These are phyloP conservation scores for Erodium texanum DNA, from an alignment of 441 rosid genomes.

Conservation along the genomic window DNA sequence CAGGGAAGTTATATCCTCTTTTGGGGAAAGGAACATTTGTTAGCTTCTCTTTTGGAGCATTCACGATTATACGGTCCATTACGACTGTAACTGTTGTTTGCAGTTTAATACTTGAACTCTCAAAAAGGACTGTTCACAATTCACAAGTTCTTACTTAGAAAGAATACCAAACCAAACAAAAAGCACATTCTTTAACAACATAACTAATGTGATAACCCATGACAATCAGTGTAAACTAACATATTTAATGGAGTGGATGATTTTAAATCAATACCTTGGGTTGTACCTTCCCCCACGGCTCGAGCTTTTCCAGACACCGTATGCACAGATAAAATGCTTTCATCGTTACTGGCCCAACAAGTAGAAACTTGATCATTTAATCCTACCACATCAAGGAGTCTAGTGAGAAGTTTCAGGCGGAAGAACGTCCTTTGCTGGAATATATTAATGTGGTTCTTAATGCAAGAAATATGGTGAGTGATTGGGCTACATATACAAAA, in stretches of 20 bases:
- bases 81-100: slow-evolving; percentile 58
- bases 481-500: too few species aligned
- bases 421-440: not conserved
- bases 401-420: not conserved
- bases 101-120: slow-evolving; percentile 47
- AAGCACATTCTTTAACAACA: not conserved
- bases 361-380: slow-evolving; percentile 44
- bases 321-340: slow-evolving; percentile 46
- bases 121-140: slow-evolving; percentile 45
- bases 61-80: slow-evolving; percentile 44
- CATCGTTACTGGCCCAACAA: slow-evolving; percentile 56
- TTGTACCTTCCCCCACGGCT: slow-evolving; percentile 59
- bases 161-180: not conserved
- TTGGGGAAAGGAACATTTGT: slow-evolving; percentile 69
- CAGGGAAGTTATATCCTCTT: slow-evolving; percentile 61
- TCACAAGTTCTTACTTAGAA: not conserved
- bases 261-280: slow-evolving; percentile 42
- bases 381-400: too few species aligned
- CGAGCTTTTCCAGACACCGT: slow-evolving; percentile 53
- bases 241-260: slow-evolving; percentile 13
- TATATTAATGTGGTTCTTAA: not conserved
- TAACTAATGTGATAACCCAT: not conserved
- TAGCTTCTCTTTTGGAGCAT: slow-evolving; percentile 64
- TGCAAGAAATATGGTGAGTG: not conserved
- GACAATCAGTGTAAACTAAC: slow-evolving; percentile 1